Evolutionary conservation across 2,329 filamentous ascomycete species (phyloP), one percentile per base, ranked within the genome.

Genomic region (Fusarium agapanthi): DNA sequence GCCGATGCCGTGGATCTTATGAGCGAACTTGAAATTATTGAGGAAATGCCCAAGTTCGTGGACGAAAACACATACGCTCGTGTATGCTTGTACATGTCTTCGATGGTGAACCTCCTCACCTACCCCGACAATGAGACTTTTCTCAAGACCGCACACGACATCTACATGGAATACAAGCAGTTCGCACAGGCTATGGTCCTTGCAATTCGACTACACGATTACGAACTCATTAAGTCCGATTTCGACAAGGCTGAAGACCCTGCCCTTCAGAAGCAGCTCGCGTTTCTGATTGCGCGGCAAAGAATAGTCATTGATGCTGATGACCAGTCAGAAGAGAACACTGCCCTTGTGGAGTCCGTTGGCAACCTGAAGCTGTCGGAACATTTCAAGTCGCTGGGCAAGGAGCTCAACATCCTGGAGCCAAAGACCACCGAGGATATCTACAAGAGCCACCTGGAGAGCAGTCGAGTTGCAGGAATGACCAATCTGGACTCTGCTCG

Each of bases 371-470:
- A 93, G 78, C 85, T 99, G 64, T 91, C 95, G 3, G 94, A 97
- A 72, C 92, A 98, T 83, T 99, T 97, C 88, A 97, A 97, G 83
- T 90, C 93, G 10, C 86, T 99, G 37, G 97, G 92, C 65, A 98
- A 98, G 84, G 96, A 99, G 81, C 88, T 99, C 60, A 98, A 99
- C 82, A 95, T 99, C 58, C 86, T 98, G 45, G 96, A 99, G 72
- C 96, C 96, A 40, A 98, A 98, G 86, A 93, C 94, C 47, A 97
- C 95, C 1, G 96, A 99, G 80, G 97, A 99, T 78, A 99, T 99
- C 78, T 99, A 99, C 89, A 99, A 99, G 87, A 97, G 95, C 79
- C 96, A 99, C 83, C 89, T 99, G 10, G 96, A 99, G 84, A 98
- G 93, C 84, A 97, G 92, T 77, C 90, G 97, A 69, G 96, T 97